A percentile compares a stretch with the other conserved stretches of the same genome.
These are phyloP conservation scores for Xylaria curta DNA, from an alignment of 495 filamentous ascomycete species.

Conservation along the genomic window DNA sequence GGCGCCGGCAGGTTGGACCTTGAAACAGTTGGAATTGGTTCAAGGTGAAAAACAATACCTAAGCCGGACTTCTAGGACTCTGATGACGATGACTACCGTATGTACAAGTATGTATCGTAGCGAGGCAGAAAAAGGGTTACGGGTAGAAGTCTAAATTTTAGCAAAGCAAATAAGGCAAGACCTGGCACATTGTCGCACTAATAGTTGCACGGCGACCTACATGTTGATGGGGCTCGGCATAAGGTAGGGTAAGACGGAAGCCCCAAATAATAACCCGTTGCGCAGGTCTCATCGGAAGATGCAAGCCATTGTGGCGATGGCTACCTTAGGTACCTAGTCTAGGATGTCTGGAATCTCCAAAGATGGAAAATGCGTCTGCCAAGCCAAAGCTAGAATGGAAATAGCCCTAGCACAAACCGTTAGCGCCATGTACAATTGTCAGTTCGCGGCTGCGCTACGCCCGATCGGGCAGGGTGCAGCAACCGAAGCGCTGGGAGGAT, in stretches of 20 bases:
- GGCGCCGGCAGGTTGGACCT: not conserved
- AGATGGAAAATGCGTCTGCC: constrained; percentile 11
- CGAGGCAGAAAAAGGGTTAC: not conserved
- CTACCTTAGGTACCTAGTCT: too few relatives aligned
- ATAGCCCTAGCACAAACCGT: not conserved
- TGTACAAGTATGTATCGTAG: not conserved
- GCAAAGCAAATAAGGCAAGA: too few relatives aligned
- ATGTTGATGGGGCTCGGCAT: too few relatives aligned
- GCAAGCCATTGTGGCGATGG: constrained; percentile 1
- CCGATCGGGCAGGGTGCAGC: constrained; percentile 7
- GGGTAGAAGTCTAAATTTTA: too few relatives aligned
- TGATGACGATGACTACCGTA: not conserved
- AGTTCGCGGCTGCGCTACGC: constrained; percentile 9
- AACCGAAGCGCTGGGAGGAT: constrained; percentile 5
- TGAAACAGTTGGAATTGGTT: not conserved
- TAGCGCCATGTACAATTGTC: constrained; percentile 29
- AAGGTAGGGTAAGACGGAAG: not conserved
- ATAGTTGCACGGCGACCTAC: not conserved
- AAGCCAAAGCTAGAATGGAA: constrained; percentile 12
- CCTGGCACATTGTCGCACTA: too few relatives aligned
- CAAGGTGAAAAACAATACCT: not conserved
- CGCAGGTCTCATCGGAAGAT: not conserved
- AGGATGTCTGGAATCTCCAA: constrained; percentile 14
- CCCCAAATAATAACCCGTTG: not conserved
- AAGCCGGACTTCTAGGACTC: not conserved